Percentiles rank a stretch among this genome's conserved stretches.
phyloP scores from a whole-genome alignment of 2,329 filamentous ascomycete species.

The Thyridium curvatum region DNA sequence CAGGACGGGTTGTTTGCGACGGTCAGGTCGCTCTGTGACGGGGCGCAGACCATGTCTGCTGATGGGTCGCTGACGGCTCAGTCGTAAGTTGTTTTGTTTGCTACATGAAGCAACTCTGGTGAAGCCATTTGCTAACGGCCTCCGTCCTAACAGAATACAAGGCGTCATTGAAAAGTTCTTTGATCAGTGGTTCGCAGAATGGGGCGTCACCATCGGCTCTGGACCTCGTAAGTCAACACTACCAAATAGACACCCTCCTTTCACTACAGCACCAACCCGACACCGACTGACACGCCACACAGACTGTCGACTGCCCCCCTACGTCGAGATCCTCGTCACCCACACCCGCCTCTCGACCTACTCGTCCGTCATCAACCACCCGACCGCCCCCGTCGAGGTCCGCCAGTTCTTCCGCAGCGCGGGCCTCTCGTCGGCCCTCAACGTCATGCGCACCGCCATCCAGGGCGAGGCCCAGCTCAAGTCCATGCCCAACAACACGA shows the following conservation, averaged over 20 bases:
- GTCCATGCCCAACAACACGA: conserved; percentile 74
- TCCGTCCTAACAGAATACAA: conserved; percentile 37
- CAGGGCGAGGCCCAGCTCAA: conserved; percentile 64
- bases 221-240: conserved; percentile 40
- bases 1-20: conserved; percentile 50
- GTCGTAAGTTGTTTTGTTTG: no score
- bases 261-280: no score
- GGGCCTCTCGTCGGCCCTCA: conserved; percentile 65
- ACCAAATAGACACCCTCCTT: no score
- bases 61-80: conserved; percentile 48
- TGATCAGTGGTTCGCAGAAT: conserved; percentile 57
- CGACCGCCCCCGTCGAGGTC: conserved; percentile 62
- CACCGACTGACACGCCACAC: conserved; percentile 4
- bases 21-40: conserved; percentile 54
- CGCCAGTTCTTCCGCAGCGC: conserved; percentile 68
- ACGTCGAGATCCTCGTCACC: conserved; percentile 68
- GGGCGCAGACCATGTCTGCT: conserved; percentile 39
- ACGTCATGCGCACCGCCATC: conserved; percentile 67
- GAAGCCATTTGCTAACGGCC: no score
- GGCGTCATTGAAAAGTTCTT: conserved; percentile 60
- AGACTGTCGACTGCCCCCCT: conserved; percentile 57
- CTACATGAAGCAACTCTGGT: no score
- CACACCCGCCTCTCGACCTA: conserved; percentile 72
- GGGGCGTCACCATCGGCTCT: conserved; percentile 50
- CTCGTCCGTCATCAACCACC: conserved; percentile 68